Evolutionary conservation across 805 yeast species (phyloP), one percentile per base, ranked within the genome.

Genomic region (Saturnispora bothae): DNA sequence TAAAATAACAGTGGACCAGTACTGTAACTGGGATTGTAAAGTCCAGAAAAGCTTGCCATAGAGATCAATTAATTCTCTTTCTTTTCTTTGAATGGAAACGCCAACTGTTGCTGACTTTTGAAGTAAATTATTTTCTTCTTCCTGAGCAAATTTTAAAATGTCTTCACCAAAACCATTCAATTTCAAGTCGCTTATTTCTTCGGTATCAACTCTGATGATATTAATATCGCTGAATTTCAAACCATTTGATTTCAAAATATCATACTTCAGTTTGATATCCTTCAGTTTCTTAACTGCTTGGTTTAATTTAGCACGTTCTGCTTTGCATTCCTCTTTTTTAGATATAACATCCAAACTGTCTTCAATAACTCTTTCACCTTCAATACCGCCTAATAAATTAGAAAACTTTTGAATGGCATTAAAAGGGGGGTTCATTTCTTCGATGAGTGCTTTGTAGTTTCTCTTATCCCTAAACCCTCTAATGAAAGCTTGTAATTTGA

Each of bases 41-140:
- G 89, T 60, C 51, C 80, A 92, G 48, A 92, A 78, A 36, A 89
- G 52, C 17, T 83, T 80, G 48, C 80, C 95, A 56, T 81, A 83
- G 1, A 74, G 57, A 43, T 78, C 86, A 36, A 77, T 63, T 42
- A 83, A 65, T 18, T 65, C 66, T 42, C 68, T 63, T 9, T 71
- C 56, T 3, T 68, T 56, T 39, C 64, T 65, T 43, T 62, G 47
- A 58, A 57, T 44, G 4, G 36, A 33, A 4, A 29, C 22, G 5
- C 31, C 29, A 4, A 19, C 34, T 6, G 39, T 33, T 5, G 33
- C 23, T 16, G 13, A 17, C 15, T 39, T 31, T 20, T 12, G 12
- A 8, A 35, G 19, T 12, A 33, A 8, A 18, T 38, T 38, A 28
- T 15, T 13, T 25, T 38, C 41, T 14, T 65, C 58, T 40, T 61